phyloP scores from a whole-genome alignment of 805 yeast species.

The Yamadazyma paraphyllophila region DNA sequence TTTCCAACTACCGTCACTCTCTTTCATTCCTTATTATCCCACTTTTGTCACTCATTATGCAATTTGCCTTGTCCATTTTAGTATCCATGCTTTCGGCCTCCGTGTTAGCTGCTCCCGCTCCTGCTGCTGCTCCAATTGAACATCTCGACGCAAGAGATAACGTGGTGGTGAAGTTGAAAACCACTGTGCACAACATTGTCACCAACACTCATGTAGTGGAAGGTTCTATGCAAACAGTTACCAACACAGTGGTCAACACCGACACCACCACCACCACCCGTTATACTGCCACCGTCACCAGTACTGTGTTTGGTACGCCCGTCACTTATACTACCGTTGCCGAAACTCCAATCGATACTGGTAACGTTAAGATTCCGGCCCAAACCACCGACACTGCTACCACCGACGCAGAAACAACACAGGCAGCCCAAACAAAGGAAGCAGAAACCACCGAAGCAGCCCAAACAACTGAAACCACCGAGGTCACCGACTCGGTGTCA shows the following conservation, averaged over 20 bases:
- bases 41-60: constrained; percentile 24
- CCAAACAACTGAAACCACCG: constrained; percentile 9
- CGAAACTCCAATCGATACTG: constrained; percentile 26
- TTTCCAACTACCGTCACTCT: constrained; percentile 16
- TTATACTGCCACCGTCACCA: constrained; percentile 44
- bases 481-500: constrained; percentile 4
- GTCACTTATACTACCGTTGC: constrained; percentile 36
- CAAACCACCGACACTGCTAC: constrained; percentile 9
- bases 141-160: constrained; percentile 16
- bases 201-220: constrained; percentile 34
- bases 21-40: constrained; percentile 4
- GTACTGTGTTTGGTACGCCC: constrained; percentile 39
- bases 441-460: not conserved
- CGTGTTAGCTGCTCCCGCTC: constrained; percentile 20
- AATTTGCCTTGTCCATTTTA: constrained; percentile 22
- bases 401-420: not conserved
- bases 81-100: constrained; percentile 21
- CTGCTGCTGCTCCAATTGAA: constrained; percentile 9
- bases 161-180: constrained; percentile 31
- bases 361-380: constrained; percentile 14
- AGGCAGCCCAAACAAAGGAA: constrained; percentile 3
- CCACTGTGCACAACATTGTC: constrained; percentile 33
- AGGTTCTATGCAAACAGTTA: constrained; percentile 28
- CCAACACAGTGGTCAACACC: constrained; percentile 29
- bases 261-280: constrained; percentile 37